Base-by-base conservation (phyloP, 352 stramenopile genomes). In the Globisporangium mamillatum region DNA sequence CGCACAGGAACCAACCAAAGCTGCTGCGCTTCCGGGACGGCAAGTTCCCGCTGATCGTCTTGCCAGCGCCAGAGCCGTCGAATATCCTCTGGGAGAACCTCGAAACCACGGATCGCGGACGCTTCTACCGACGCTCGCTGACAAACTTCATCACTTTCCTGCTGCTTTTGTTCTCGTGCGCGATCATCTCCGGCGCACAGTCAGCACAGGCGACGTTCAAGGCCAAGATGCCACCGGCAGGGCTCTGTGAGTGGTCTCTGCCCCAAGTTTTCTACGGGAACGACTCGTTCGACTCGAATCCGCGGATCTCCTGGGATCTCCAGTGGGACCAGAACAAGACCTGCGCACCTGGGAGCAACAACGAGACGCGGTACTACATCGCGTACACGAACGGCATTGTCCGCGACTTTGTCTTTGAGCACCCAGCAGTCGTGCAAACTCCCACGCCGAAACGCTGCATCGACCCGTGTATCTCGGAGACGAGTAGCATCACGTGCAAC, bases 31-130 rank as follows among this genome's bases (percentile, higher is more conserved):
- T 95, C 46, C 82, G 88, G 6, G 60, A 85, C 32, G 75, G 74
- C 0, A 71, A 81, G 60, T 76, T 75, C 61, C 61, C 75, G 2
- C 60, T 96, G 16, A 75, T 73, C 14, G 83, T 96, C 0, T 34
- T 64, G 1, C 56, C 77, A 12, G 89, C 89, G 0, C 85, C 86
- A 0, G 89, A 96, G 60, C 89, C 89, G 25, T 92, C 84, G 2
- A 94, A 96, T 55, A 95, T 96, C 55, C 73, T 95, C 56, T 96
- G 89, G 89, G 89, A 96, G 63, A 96, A 94, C 61, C 75, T 95
- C 0, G 87, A 95, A 64, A 75, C 88, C 9, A 88, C 88, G 34
- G 50, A 81, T n/a, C 71, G 72, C 50, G 82, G 77, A 0, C 84
- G 89, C 18, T 80, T 89, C 10, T 76, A 89, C 38, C 76, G 89